Conservation (phyloP, 1,139 yeast species). For the Hansenula anomala region DNA sequence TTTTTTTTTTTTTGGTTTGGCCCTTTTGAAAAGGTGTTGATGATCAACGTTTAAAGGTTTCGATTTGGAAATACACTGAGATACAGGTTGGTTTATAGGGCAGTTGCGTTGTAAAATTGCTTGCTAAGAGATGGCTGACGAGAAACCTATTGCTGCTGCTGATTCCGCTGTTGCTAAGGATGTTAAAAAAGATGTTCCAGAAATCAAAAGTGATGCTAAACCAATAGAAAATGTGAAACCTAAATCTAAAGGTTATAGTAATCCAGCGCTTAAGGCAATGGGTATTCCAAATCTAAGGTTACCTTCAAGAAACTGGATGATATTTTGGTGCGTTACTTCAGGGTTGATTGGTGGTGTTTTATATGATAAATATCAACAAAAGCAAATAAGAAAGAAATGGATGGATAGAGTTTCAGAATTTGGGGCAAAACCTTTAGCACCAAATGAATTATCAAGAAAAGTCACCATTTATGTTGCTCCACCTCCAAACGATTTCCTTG, state of each 20-base stretch:
- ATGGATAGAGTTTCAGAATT: slow-evolving; percentile 53
- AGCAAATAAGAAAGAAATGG: slow-evolving; percentile 59
- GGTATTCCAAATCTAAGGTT: slow-evolving; percentile 74
- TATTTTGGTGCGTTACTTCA: slow-evolving; percentile 74
- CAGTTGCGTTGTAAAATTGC: too few species aligned
- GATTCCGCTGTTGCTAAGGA: slow-evolving; percentile 1
- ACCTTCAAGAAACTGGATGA: slow-evolving; percentile 92
- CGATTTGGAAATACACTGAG: too few species aligned
- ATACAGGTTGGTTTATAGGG: too few species aligned
- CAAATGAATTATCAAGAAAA: slow-evolving; percentile 59
- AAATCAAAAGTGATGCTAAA: slow-evolving; percentile 1
- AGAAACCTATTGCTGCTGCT: slow-evolving; percentile 6
- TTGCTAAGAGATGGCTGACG: neutral
- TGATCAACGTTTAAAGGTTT: too few species aligned
- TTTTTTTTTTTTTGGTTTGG: too few species aligned
- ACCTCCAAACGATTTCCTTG: slow-evolving; percentile 91
- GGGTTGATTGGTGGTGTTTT: slow-evolving; percentile 65
- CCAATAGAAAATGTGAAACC: neutral
- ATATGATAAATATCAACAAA: slow-evolving; percentile 77
- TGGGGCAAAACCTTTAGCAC: slow-evolving; percentile 43
- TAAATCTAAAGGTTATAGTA: slow-evolving; percentile 46
- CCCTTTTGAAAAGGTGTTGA: too few species aligned
- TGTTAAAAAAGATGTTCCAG: neutral
- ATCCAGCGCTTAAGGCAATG: slow-evolving; percentile 86
- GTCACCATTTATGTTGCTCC: slow-evolving; percentile 86